Evolutionary conservation across 768 basidiomycete genomes (phyloP).

Genomic region (Tremella fuciformis): DNA sequence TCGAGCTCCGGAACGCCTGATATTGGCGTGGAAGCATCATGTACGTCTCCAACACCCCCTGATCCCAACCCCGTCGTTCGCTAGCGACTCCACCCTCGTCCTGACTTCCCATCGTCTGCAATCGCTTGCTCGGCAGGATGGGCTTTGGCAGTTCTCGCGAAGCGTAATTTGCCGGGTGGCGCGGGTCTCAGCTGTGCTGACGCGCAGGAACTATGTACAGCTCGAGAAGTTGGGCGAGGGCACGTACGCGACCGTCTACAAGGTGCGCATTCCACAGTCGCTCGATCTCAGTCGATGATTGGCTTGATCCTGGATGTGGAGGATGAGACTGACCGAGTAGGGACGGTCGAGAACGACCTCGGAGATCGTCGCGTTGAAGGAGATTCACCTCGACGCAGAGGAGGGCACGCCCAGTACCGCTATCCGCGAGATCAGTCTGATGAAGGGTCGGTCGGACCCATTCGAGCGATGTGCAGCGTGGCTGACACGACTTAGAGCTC

Average conservation of each 20-base stretch:
- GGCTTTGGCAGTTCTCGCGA: too few species aligned
- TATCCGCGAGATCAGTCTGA: conserved; percentile 96
- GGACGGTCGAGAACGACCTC: conserved; percentile 96
- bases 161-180: too few species aligned
- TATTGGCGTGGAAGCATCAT: too few species aligned
- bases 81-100: too few species aligned
- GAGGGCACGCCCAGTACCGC: conserved; percentile 98
- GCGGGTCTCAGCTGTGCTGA: background rate
- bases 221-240: conserved; percentile 88
- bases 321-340: conserved; percentile 24
- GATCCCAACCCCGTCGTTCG: too few species aligned
- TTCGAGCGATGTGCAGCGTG: background rate
- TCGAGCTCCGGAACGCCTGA: too few species aligned
- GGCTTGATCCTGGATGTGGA: too few species aligned
- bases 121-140: too few species aligned
- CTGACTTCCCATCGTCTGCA: too few species aligned
- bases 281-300: background rate
- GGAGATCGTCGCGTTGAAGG: conserved; percentile 96
- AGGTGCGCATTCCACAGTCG: conserved; percentile 58
- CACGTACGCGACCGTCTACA: conserved; percentile 96
- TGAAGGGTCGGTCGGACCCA: conserved; percentile 63
- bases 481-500: conserved; percentile 60
- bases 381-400: conserved; percentile 98
- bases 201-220: conserved; percentile 56
- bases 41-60: too few species aligned